These are phyloP conservation scores for Volvox africanus DNA, from an alignment of 139 green algal genomes.

Conservation along the genomic window DNA sequence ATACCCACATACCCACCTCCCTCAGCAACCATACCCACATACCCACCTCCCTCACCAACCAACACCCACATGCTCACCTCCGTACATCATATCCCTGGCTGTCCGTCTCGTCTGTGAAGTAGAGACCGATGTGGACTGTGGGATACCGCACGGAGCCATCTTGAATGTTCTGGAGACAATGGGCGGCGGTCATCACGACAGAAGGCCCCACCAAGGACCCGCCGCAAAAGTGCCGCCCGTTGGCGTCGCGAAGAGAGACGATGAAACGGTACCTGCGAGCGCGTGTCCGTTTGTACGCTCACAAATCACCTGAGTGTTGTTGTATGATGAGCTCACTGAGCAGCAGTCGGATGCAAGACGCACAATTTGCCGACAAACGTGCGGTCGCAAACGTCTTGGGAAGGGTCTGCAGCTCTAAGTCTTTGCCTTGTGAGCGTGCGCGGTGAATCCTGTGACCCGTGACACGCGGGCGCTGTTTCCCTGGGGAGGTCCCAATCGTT, in stretches of 20 bases:
- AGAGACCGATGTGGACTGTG: constrained; percentile 27
- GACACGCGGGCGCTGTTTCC: no score
- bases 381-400: no score
- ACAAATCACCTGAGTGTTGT: no score
- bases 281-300: background rate
- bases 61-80: background rate
- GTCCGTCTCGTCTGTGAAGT: background rate
- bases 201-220: background rate
- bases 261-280: constrained; percentile 31
- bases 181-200: constrained; percentile 24
- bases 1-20: background rate
- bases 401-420: no score
- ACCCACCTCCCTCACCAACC: background rate
- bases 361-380: no score
- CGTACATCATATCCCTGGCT: constrained; percentile 2
- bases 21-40: background rate
- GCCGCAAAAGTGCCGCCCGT: constrained; percentile 41
- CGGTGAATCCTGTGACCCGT: no score
- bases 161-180: constrained; percentile 9
- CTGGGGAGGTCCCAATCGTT: no score
- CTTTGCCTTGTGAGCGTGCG: no score
- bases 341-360: no score
- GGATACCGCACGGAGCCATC: constrained; percentile 6
- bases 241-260: constrained; percentile 21
- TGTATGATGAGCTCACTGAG: no score